Evolutionary conservation across 2,329 filamentous ascomycete genomes (phyloP), one percentile per base, ranked within the genome.

Genomic region (Fusarium sp.): DNA sequence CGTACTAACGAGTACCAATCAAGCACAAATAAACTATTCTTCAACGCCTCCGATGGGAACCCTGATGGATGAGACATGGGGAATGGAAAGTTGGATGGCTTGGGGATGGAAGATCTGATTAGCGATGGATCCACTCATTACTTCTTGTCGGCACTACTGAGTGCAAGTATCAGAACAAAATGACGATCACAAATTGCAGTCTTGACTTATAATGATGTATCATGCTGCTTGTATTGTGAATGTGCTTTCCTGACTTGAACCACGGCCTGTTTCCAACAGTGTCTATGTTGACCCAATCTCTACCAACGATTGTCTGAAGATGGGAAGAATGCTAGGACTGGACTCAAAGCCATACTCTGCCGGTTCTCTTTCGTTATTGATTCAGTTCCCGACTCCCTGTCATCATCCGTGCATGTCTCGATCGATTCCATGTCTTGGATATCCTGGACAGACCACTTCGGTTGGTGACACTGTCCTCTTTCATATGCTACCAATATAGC

Each of bases 251-350:
- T 4, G 15, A 28, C 7, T 29, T 26, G 8, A 10, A 24, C 7
- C 7, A 16, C 26, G 24, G 8, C n/a, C 8, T 37, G 7, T 16
- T 23, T 16, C 24, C 33, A 21, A 29, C 28, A 16, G 8, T 23
- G 5, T 5, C 21, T 23, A 6, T 16, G 33, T 35, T 9, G 23
- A 28, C n/a, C 23, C 18, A 12, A 9, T 6, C 26, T 37, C 35
- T 68, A 58, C 55, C 37, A 47, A 42, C 35, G 37, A 31, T 39
- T 44, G 35, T 46, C 29, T 12, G 49, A 26, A 1, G 66, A 69
- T 4, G 76, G 75, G 23, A 78, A 78, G 53, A 79, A 79, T 13
- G 77, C 77, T 29, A 79, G 43, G 23, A 79, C 77, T 3, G 77
- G 77, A 46, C 77, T 79, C 3, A 77, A 39, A 6, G 69, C 72